Evolutionary conservation across 768 basidiomycete genomes (phyloP).

Genomic region (Hydnum rufescens): DNA sequence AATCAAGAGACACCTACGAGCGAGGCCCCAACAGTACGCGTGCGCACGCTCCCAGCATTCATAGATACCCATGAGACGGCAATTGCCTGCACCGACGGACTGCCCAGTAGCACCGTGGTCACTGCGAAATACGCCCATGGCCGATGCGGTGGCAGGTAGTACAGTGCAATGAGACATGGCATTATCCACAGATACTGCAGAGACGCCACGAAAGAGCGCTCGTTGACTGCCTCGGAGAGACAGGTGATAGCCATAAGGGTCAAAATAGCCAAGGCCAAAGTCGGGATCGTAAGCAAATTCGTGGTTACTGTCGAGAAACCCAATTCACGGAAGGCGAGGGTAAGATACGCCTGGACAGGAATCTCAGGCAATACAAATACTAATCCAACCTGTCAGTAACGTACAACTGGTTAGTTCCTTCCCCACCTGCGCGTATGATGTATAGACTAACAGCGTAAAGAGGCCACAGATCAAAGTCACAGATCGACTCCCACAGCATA

Average conservation of each 20-base stretch:
- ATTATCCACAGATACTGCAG: conserved; percentile 42
- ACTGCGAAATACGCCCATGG: conserved; percentile 1
- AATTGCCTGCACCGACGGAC: conserved; percentile 6
- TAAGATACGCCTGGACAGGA: conserved; percentile 39
- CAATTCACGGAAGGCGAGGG: no score
- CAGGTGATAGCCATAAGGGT: conserved; percentile 21
- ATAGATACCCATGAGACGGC: conserved; percentile 35
- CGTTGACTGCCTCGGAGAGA: conserved; percentile 35
- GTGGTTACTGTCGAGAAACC: conserved; percentile 44
- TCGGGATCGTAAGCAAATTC: conserved; percentile 43
- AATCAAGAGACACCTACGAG: conserved; percentile 23
- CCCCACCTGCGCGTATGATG: no score
- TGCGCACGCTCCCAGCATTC: conserved; percentile 40
- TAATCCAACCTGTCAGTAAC: conserved; percentile 12
- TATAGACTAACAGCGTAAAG: conserved; percentile 31
- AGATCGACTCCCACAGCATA: conserved; percentile 28
- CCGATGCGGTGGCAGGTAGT: conserved; percentile 13
- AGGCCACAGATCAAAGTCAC: conserved; percentile 48
- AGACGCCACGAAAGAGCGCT: conserved; percentile 32
- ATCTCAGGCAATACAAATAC: conserved; percentile 29
- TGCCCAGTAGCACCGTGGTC: conserved; percentile 8
- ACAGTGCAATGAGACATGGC: conserved; percentile 36
- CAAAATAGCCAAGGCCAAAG: conserved; percentile 29
- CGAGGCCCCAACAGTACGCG: conserved; percentile 26
- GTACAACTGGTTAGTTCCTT: no score